phyloP scores from a whole-genome alignment of 2,329 filamentous ascomycete genomes.

The Fusarium sp. region DNA sequence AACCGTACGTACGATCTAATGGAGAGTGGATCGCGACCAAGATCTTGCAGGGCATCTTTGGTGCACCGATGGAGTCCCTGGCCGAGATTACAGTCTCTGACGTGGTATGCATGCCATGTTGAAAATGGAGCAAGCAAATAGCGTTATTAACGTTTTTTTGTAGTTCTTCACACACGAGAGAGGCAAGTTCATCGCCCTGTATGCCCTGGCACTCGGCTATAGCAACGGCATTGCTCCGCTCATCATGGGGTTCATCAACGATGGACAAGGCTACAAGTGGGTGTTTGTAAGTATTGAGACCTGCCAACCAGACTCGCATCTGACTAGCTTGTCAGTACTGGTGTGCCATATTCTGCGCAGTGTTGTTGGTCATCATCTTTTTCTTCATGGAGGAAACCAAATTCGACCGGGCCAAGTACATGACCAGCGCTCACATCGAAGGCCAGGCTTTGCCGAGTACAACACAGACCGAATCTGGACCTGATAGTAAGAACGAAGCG shows the following conservation, averaged over 20 bases:
- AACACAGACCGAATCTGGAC: background rate
- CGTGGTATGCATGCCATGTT: background rate
- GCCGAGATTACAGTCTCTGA: conserved; percentile 12
- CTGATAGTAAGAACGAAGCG: background rate
- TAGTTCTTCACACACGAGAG: background rate
- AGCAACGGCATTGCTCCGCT: background rate
- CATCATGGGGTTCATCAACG: conserved; percentile 3
- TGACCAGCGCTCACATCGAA: background rate
- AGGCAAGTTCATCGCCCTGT: conserved; percentile 1
- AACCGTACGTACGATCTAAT: conserved; percentile 8
- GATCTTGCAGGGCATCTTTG: conserved; percentile 19
- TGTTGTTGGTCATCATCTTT: background rate
- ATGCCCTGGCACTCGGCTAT: background rate
- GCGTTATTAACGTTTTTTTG: background rate
- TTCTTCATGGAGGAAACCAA: conserved; percentile 4
- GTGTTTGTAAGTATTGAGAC: background rate
- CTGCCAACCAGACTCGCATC: background rate
- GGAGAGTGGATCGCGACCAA: conserved; percentile 16
- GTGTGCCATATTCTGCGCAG: conserved; percentile 1
- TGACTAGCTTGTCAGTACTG: background rate
- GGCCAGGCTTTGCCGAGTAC: background rate
- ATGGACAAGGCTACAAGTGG: conserved; percentile 2
- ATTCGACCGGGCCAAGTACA: conserved; percentile 4
- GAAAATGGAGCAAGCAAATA: rapidly evolving
- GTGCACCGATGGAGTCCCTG: conserved; percentile 12